A percentile compares a stretch with the other conserved stretches of the same genome.
phyloP scores from a whole-genome alignment of 202 grass and related monocot genomes.

The Panicum hallii region DNA sequence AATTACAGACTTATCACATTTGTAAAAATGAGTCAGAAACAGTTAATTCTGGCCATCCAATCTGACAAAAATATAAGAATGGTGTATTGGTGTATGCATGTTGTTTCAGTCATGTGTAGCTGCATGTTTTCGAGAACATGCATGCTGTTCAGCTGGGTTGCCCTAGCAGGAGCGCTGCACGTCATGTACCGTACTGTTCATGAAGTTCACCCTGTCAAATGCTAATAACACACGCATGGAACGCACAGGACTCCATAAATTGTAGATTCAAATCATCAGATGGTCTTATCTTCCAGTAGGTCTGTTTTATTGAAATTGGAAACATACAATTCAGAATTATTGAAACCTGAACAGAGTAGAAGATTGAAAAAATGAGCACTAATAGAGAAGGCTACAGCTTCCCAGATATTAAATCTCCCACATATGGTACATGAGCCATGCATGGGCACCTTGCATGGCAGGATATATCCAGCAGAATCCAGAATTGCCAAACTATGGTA shows the following conservation, averaged over 20 bases:
- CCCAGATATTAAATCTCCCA: neutral
- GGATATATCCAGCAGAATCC: conserved; percentile 54
- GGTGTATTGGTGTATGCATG: neutral
- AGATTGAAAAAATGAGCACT: neutral
- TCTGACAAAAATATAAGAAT: neutral
- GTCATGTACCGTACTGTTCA: neutral
- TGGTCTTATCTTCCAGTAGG: too few species aligned
- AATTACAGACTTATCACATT: neutral
- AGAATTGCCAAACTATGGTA: conserved; percentile 42
- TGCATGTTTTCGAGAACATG: neutral
- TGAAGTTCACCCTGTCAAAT: neutral
- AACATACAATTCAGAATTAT: neutral
- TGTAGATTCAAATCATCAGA: too few species aligned
- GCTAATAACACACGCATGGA: too few species aligned
- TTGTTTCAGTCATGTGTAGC: neutral
- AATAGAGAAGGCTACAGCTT: too few species aligned
- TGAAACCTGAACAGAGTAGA: neutral
- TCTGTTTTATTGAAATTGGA: conserved; percentile 13
- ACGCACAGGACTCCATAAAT: too few species aligned
- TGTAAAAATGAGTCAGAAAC: neutral
- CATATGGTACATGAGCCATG: conserved; percentile 30
- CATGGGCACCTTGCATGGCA: conserved; percentile 46
- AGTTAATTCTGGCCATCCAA: neutral
- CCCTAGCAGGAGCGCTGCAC: neutral
- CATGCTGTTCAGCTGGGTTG: neutral